Evolutionary conservation across 768 basidiomycete species (phyloP).

Genomic region (Lactarius tabidus): DNA sequence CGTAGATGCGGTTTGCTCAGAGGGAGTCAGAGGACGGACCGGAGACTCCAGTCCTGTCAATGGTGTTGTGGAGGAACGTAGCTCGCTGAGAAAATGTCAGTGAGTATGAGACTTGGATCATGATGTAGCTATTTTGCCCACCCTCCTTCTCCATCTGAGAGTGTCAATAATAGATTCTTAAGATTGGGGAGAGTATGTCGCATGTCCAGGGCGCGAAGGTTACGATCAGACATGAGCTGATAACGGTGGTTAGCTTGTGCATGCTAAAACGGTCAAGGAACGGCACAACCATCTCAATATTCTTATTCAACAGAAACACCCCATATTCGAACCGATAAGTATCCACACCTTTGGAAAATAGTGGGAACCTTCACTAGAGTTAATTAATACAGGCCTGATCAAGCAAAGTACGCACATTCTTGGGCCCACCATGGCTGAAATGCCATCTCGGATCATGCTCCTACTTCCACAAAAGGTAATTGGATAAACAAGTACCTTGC

Average conservation of each 20-base stretch:
- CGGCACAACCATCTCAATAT: conserved; percentile 82
- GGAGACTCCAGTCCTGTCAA: conserved; percentile 17
- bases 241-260: conserved; percentile 9
- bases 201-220: conserved; percentile 85
- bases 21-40: conserved; percentile 4
- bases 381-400: neutral
- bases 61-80: conserved; percentile 5
- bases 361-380: conserved; percentile 67
- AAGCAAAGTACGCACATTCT: conserved; percentile 61
- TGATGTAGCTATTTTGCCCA: conserved; percentile 33
- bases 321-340: conserved; percentile 97
- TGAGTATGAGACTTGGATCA: neutral
- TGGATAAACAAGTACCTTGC: conserved; percentile 78
- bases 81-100: neutral
- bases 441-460: conserved; percentile 87
- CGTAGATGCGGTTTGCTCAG: neutral
- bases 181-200: conserved; percentile 96
- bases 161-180: conserved; percentile 85
- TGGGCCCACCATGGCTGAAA: conserved; percentile 93
- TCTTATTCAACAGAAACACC: conserved; percentile 93
- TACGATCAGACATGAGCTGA: conserved; percentile 89
- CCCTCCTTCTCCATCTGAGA: conserved; percentile 67
- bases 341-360: conserved; percentile 93
- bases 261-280: conserved; percentile 1
- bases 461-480: conserved; percentile 87